Evolutionary conservation across 202 grass and related monocot genomes (phyloP), one percentile per base, ranked within the genome.

Genomic region (Alloteropsis angusta): DNA sequence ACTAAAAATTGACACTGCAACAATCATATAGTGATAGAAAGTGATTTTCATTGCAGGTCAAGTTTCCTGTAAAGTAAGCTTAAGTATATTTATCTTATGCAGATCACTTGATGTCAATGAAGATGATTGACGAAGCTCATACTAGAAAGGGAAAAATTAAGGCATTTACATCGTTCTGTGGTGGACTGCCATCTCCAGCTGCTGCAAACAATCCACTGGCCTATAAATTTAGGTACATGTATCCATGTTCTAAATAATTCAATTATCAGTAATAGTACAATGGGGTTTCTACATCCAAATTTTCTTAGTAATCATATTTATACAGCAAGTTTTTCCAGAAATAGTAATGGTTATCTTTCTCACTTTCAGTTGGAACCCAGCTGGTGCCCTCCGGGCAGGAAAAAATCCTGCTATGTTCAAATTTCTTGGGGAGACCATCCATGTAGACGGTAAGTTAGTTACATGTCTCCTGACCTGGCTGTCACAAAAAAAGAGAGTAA

Each of bases 71-170:
- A 8, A 3, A 72, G 37, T 15, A 64, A 45, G 14, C 4, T 75
- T 60, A 70, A 59, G 39, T 67, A 74, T 65, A 55, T 67, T 82
- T 73, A 62, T 30, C 1, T 17, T 73, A 42, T 64, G 32, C 88
- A 98, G 95, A 98, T 77, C 95, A 98, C 68, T 89, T 98, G 89
- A 74, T 98, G 85, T 88, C 95, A 42, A 95, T 94, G 95, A 94
- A 98, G 82, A 98, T 97, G 89, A 97, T 97, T 79, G 85, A 97
- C 53, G 86, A 94, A 84, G 94, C 89, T 67, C 94, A 94, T 76
- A 68, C 59, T 38, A 79, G 11, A 69, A 86, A 91, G 55, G 95
- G 95, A 32, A 87, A 85, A 68, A 79, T 98, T 76, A 98, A 90
- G 84, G 75, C 91, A 42, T 98, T 98, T 75, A 87, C 91, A 88